phyloP scores from a whole-genome alignment of 495 filamentous ascomycete genomes.

The Xanthoparmelia taractica region DNA sequence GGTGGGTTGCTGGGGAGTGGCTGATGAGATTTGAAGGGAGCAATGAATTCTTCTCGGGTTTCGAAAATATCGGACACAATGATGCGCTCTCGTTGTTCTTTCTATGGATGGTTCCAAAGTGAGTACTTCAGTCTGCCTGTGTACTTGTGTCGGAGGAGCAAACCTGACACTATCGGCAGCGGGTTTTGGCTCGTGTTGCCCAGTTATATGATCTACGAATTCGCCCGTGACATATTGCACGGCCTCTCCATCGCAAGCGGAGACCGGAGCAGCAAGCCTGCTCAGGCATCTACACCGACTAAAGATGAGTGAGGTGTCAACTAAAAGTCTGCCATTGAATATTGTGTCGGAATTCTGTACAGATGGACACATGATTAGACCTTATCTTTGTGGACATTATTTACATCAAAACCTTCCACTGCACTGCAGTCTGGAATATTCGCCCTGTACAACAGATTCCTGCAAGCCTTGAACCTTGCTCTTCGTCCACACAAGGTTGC shows the following conservation, averaged over 20 bases:
- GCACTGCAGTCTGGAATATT: slow-evolving; percentile 2
- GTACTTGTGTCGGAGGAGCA: slow-evolving; percentile 3
- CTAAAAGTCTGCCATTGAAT: neutral
- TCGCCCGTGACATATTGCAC: slow-evolving; percentile 62
- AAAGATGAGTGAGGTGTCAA: slow-evolving; percentile 16
- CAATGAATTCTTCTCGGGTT: slow-evolving; percentile 70
- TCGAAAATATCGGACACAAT: slow-evolving; percentile 75
- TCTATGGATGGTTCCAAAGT: slow-evolving; percentile 79
- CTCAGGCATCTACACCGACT: slow-evolving; percentile 7
- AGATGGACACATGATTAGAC: neutral
- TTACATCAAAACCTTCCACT: no score
- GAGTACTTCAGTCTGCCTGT: slow-evolving; percentile 32
- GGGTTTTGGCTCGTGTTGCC: slow-evolving; percentile 74
- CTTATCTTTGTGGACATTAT: neutral
- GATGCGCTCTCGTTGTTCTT: slow-evolving; percentile 46
- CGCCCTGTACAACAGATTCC: neutral
- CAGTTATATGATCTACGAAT: slow-evolving; percentile 57
- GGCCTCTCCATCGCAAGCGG: slow-evolving; percentile 49
- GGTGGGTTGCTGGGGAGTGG: neutral
- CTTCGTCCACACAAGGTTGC: neutral
- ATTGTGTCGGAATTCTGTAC: neutral
- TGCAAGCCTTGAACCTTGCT: neutral
- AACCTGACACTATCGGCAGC: slow-evolving; percentile 35
- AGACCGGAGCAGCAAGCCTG: slow-evolving; percentile 19
- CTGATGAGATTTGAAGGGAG: slow-evolving; percentile 44